Conservation (phyloP, 2,329 filamentous ascomycete genomes). For the Phyllosticta citrichinensis region DNA sequence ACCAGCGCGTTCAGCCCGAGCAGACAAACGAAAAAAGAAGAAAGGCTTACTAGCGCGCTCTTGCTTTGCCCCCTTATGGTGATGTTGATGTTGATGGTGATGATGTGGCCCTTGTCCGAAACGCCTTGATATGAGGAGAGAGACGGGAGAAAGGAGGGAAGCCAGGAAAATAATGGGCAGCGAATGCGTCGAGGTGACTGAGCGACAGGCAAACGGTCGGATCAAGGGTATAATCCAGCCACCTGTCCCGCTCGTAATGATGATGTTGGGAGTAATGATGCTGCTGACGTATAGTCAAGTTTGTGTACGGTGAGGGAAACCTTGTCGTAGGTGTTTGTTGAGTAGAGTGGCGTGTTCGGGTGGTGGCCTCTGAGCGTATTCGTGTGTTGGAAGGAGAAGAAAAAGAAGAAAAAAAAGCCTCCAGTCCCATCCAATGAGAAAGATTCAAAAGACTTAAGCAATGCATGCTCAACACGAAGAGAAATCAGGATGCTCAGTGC, state of each 20-base stretch:
- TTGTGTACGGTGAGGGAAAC: background rate
- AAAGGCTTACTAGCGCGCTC: constrained; percentile 11
- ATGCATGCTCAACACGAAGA: background rate
- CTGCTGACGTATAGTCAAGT: background rate
- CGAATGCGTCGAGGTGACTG: background rate
- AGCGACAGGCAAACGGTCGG: background rate
- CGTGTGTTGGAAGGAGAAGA: background rate
- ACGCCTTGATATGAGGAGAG: background rate
- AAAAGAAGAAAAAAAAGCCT: background rate
- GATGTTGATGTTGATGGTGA: too few species aligned
- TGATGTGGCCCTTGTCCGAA: background rate
- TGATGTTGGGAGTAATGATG: background rate
- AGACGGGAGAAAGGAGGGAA: background rate
- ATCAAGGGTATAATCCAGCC: background rate
- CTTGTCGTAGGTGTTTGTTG: background rate
- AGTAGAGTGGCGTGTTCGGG: background rate
- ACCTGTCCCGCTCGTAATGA: background rate
- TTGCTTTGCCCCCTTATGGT: background rate
- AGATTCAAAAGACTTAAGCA: background rate
- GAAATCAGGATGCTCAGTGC: background rate
- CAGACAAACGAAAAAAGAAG: background rate
- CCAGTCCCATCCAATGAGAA: background rate
- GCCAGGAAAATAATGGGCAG: background rate
- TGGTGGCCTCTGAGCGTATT: background rate
- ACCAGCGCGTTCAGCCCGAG: background rate